These are phyloP conservation scores for Paraphoma chrysanthemicola DNA, from an alignment of 2,329 filamentous ascomycete species.

Conservation along the genomic window DNA sequence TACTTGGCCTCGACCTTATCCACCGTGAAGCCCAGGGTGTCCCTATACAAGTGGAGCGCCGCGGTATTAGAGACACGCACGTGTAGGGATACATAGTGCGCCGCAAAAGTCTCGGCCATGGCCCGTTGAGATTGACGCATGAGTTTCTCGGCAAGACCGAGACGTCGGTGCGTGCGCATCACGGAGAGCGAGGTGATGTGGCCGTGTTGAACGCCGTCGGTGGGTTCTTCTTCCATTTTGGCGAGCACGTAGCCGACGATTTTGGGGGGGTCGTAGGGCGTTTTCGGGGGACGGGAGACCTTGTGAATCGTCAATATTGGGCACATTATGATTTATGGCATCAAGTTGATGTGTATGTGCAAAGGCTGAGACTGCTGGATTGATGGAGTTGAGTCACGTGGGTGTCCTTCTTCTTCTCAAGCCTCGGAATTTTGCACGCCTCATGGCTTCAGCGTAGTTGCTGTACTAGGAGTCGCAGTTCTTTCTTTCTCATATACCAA, in stretches of 20 bases:
- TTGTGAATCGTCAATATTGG: constrained; percentile 15
- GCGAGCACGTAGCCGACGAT: constrained; percentile 99
- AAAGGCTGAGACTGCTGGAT: neutral
- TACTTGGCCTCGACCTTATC: constrained; percentile 77
- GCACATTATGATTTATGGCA: no score
- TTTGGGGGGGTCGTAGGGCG: constrained; percentile 89
- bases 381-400: neutral
- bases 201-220: constrained; percentile 88
- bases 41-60: constrained; percentile 88
- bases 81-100: constrained; percentile 92
- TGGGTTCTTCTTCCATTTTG: constrained; percentile 98
- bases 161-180: constrained; percentile 90
- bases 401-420: neutral
- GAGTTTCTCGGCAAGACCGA: constrained; percentile 95
- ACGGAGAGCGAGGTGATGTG: constrained; percentile 96
- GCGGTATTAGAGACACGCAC: constrained; percentile 93
- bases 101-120: constrained; percentile 94
- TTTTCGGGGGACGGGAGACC: constrained; percentile 77
- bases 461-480: no score
- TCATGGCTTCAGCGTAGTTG: no score
- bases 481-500: no score
- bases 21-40: constrained; percentile 51
- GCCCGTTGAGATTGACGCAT: constrained; percentile 96
- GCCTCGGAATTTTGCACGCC: no score
- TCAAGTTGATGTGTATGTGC: no score